Evolutionary conservation across 164 flowering plant genomes (phyloP).

Genomic region (Liriodendron chinense): DNA sequence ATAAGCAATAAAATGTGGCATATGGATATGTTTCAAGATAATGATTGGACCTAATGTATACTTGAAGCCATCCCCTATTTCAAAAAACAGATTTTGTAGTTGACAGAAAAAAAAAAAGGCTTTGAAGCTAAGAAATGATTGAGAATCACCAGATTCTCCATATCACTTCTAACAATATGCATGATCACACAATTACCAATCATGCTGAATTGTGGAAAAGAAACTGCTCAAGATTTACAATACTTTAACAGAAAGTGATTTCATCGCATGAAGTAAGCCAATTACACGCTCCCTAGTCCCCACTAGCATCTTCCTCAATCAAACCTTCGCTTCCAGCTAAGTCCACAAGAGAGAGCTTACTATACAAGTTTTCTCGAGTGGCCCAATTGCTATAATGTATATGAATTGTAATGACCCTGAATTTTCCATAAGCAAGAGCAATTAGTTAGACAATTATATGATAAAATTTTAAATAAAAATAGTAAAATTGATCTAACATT

Average conservation of each 20-base stretch:
- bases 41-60: too few relatives aligned
- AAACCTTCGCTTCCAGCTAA: conserved; percentile 92
- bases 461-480: too few relatives aligned
- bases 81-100: not conserved
- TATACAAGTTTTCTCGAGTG: conserved; percentile 66
- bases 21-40: too few relatives aligned
- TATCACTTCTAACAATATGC: not conserved
- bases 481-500: not conserved
- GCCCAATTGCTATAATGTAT: conserved; percentile 67
- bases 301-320: conserved; percentile 60
- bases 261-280: conserved; percentile 84
- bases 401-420: conserved; percentile 81
- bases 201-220: not conserved
- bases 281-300: conserved; percentile 85
- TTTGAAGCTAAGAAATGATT: too few relatives aligned
- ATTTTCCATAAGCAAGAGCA: not conserved
- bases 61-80: too few relatives aligned
- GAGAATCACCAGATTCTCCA: not conserved
- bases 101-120: not conserved
- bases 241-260: conserved; percentile 93
- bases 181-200: not conserved
- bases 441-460: not conserved
- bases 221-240: not conserved
- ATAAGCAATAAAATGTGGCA: too few relatives aligned
- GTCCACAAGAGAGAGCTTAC: conserved; percentile 95